Conservation (phyloP, 805 yeast species). For the Lipomyces japonicus region DNA sequence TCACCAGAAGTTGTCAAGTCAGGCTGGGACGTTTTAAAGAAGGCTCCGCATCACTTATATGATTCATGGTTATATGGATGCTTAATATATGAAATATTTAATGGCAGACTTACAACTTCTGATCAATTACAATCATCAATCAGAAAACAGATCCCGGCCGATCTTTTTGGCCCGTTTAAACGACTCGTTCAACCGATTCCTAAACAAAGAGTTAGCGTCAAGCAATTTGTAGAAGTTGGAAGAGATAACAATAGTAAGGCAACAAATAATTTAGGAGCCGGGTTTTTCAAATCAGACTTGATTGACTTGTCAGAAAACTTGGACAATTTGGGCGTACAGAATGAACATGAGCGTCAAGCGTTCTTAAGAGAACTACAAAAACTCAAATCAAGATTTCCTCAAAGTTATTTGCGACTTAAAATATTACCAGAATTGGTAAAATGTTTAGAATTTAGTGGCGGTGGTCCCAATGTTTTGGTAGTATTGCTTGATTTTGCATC, state of each 20-base stretch:
- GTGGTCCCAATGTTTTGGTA: constrained; percentile 34
- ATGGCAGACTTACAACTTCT: constrained; percentile 28
- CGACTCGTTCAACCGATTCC: constrained; percentile 42
- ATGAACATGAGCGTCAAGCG: constrained; percentile 51
- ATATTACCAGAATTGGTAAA: constrained; percentile 66
- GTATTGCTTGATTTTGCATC: constrained; percentile 37
- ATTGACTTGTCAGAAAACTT: constrained; percentile 52
- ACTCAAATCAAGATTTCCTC: constrained; percentile 42
- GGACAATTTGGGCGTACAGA: constrained; percentile 53
- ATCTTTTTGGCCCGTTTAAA: constrained; percentile 40
- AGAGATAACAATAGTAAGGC: constrained; percentile 8
- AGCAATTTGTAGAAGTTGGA: constrained; percentile 32
- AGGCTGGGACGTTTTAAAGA: constrained; percentile 43
- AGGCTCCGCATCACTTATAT: constrained; percentile 36
- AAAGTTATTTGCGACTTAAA: constrained; percentile 54
- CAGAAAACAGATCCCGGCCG: constrained; percentile 38
- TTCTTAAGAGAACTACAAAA: constrained; percentile 42
- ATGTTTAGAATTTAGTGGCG: constrained; percentile 40
- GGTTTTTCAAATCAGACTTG: constrained; percentile 43
- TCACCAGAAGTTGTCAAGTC: constrained; percentile 54
- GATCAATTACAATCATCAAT: constrained; percentile 28
- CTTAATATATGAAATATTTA: constrained; percentile 49
- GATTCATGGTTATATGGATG: constrained; percentile 66
- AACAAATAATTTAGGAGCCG: constrained; percentile 23
- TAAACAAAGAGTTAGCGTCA: constrained; percentile 42